phyloP scores from a whole-genome alignment of 2,329 filamentous ascomycete species.

The Neurospora sp. region DNA sequence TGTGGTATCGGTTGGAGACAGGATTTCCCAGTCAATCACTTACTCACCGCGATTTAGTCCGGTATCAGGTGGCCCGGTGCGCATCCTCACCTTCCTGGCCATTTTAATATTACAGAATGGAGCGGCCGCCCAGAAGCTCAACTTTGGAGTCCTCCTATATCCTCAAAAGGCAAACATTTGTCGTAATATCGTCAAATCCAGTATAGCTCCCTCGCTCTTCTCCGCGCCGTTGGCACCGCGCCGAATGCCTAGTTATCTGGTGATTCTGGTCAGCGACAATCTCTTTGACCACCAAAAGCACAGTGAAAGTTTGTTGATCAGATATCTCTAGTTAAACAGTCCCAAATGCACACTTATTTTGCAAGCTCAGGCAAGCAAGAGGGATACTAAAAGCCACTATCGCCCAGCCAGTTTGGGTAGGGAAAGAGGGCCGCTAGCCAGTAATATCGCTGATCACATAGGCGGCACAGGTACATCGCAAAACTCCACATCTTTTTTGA shows the following conservation, averaged over 20 bases:
- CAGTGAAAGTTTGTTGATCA: not conserved
- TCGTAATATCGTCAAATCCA: too few relatives aligned
- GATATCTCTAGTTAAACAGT: not conserved
- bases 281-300: not conserved
- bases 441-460: not conserved
- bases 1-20: not conserved
- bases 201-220: too few relatives aligned
- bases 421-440: not conserved
- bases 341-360: not conserved
- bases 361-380: not conserved
- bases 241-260: not conserved
- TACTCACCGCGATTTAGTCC: not conserved
- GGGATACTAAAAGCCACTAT: not conserved
- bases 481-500: not conserved
- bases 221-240: too few relatives aligned
- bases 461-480: not conserved
- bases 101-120: not conserved
- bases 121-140: not conserved
- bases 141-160: too few relatives aligned
- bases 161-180: too few relatives aligned
- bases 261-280: not conserved
- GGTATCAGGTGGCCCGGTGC: not conserved
- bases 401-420: not conserved
- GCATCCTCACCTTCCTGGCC: not conserved
- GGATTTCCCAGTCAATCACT: too few relatives aligned